Percentiles rank a stretch among this genome's conserved stretches.
Evolutionary conservation across 768 basidiomycete genomes (phyloP).

Genomic region (Hygrophorus russula): DNA sequence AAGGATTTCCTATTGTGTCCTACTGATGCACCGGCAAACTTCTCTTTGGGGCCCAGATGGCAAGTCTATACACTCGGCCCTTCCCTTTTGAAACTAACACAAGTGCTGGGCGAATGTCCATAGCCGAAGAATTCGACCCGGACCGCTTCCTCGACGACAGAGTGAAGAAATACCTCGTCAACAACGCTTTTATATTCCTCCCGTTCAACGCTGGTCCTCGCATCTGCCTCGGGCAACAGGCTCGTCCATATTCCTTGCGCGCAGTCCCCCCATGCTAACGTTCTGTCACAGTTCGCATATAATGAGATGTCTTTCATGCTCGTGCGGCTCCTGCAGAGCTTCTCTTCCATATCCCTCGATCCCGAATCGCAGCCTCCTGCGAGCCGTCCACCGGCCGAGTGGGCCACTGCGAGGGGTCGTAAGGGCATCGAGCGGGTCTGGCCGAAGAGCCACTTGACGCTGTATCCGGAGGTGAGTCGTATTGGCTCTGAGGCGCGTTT

Average conservation of each 20-base stretch:
- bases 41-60: conserved; percentile 69
- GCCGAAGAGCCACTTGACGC: conserved; percentile 43
- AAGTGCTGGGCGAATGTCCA: background rate
- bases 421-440: conserved; percentile 39
- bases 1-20: conserved; percentile 40
- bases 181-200: conserved; percentile 62
- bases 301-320: conserved; percentile 53
- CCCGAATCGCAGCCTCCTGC: conserved; percentile 33
- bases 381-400: conserved; percentile 33
- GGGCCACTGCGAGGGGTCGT: conserved; percentile 32
- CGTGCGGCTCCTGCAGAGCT: conserved; percentile 51
- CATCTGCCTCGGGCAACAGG: conserved; percentile 53
- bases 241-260: conserved; percentile 7
- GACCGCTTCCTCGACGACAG: conserved; percentile 61
- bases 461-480: conserved; percentile 36
- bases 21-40: conserved; percentile 53
- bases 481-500: background rate
- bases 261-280: background rate
- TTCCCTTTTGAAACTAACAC: background rate
- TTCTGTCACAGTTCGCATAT: conserved; percentile 33
- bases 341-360: conserved; percentile 36
- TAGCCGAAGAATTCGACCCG: conserved; percentile 60
- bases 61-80: conserved; percentile 13
- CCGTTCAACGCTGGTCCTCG: conserved; percentile 54
- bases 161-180: conserved; percentile 46